Evolutionary conservation across 83 land plant species (phyloP).

Genomic region (Picea abies): DNA sequence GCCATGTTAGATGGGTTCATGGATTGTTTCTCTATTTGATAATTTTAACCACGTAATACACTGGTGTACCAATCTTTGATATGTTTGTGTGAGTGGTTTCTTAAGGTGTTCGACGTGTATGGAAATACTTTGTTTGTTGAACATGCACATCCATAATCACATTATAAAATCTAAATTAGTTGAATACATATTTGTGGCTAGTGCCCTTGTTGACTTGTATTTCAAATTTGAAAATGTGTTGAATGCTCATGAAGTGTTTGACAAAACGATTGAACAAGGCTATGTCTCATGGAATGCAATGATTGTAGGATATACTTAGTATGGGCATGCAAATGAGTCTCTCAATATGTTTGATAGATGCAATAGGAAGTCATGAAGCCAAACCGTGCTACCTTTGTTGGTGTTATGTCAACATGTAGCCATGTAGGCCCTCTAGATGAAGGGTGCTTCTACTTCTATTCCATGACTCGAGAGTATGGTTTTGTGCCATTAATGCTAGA

Average conservation of each 20-base stretch:
- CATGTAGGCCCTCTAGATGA: constrained; percentile 60
- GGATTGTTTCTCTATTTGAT: no score
- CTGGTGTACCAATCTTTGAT: no score
- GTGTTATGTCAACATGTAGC: constrained; percentile 61
- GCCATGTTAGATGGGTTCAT: no score
- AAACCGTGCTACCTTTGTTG: constrained; percentile 42
- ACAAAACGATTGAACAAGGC: constrained; percentile 31
- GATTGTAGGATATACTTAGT: constrained; percentile 53
- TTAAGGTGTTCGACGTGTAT: no score
- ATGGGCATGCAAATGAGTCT: constrained; percentile 49
- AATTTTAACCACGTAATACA: no score
- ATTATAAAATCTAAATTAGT: constrained; percentile 30
- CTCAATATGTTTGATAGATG: constrained; percentile 45
- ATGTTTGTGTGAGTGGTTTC: no score
- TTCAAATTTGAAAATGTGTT: constrained; percentile 64
- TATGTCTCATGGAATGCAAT: constrained; percentile 63
- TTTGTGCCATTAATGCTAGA: constrained; percentile 32
- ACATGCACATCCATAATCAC: neutral
- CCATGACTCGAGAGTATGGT: constrained; percentile 41
- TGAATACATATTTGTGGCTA: constrained; percentile 43
- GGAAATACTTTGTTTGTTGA: no score
- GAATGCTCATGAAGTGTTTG: constrained; percentile 33
- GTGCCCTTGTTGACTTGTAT: constrained; percentile 69
- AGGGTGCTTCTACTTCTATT: constrained; percentile 40
- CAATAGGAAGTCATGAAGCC: constrained; percentile 25